phyloP scores from a whole-genome alignment of 2,329 filamentous ascomycete species.

The Trematosphaeria pertusa region DNA sequence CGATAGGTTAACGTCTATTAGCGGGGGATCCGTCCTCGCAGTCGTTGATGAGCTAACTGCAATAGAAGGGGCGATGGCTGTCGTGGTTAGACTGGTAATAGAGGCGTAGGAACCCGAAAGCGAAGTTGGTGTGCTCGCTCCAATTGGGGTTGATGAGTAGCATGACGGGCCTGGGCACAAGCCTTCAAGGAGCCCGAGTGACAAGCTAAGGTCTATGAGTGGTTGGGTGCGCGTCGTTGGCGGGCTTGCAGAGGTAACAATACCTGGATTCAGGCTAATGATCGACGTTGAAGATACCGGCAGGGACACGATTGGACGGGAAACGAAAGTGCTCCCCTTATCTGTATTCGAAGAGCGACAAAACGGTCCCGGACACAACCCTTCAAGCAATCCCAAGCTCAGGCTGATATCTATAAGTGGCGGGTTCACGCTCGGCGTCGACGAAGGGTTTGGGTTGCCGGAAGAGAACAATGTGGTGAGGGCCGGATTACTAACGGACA shows the following conservation, averaged over 20 bases:
- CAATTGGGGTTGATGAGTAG: not conserved
- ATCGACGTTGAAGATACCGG: not conserved
- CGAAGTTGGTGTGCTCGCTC: not conserved
- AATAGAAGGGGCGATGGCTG: too few species aligned
- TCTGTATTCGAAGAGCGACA: not conserved
- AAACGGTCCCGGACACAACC: not conserved
- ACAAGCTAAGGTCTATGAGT: not conserved
- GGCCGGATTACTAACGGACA: too few species aligned
- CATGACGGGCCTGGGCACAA: not conserved
- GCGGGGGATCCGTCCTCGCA: too few species aligned
- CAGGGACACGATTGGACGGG: not conserved
- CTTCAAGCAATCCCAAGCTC: slow-evolving; percentile 1
- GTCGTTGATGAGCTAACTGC: too few species aligned
- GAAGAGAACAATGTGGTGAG: too few species aligned
- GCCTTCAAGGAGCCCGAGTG: not conserved
- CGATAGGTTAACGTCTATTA: not conserved
- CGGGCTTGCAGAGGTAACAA: too few species aligned
- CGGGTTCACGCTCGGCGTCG: not conserved
- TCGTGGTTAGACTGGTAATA: too few species aligned
- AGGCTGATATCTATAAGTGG: slow-evolving; percentile 2
- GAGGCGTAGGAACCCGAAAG: too few species aligned
- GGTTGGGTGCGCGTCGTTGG: too few species aligned
- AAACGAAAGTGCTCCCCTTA: not conserved
- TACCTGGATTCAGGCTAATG: too few species aligned
- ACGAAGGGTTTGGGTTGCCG: not conserved